Percentiles rank a stretch among this genome's conserved stretches.
phyloP scores from a whole-genome alignment of 1,284 basidiomycete species.

The Agaricales sp. region DNA sequence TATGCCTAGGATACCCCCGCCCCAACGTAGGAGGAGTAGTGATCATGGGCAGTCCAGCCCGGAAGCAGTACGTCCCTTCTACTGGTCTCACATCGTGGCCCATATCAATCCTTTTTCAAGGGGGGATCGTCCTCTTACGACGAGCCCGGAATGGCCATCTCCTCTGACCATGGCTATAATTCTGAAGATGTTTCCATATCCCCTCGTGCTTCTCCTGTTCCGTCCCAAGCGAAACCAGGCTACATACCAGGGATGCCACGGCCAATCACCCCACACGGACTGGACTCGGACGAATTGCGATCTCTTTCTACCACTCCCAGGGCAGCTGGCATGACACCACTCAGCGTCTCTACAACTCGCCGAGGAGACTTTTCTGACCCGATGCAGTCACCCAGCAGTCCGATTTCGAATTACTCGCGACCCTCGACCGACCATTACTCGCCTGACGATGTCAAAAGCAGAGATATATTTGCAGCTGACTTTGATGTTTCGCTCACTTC shows the following conservation, averaged over 20 bases:
- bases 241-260: constrained; percentile 81
- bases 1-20: constrained; percentile 51
- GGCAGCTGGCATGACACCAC: constrained; percentile 37
- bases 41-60: constrained; percentile 15
- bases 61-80: constrained; percentile 1
- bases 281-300: constrained; percentile 59
- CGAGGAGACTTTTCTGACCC: constrained; percentile 17
- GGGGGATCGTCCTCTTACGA: not conserved
- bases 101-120: not conserved
- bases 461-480: constrained; percentile 28
- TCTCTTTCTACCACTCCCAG: constrained; percentile 73
- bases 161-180: constrained; percentile 42
- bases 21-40: constrained; percentile 20
- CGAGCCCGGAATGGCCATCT: constrained; percentile 60
- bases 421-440: constrained; percentile 47
- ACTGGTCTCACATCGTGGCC: constrained; percentile 15
- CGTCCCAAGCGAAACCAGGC: constrained; percentile 61
- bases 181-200: constrained; percentile 27
- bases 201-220: constrained; percentile 45
- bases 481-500: constrained; percentile 34
- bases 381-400: not conserved
- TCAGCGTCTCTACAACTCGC: constrained; percentile 28
- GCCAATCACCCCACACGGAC: constrained; percentile 72
- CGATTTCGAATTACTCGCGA: constrained; percentile 9
- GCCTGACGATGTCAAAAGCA: constrained; percentile 34